phyloP scores from a whole-genome alignment of 2,329 filamentous ascomycete species.

The Cladobotryum mycophilum region DNA sequence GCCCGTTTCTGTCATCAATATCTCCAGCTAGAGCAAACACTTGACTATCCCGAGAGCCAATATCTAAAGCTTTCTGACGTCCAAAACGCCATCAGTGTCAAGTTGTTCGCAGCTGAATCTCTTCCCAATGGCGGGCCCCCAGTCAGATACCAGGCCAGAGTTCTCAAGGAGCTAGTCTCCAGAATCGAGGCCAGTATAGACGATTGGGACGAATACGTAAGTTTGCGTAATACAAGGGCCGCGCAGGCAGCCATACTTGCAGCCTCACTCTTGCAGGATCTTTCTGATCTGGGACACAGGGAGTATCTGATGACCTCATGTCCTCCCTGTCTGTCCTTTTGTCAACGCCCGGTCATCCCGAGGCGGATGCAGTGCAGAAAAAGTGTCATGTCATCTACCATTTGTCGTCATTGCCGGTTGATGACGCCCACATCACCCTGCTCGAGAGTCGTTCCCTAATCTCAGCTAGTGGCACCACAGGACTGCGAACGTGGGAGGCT shows the following conservation, averaged over 20 bases:
- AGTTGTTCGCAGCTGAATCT: slow-evolving; percentile 57
- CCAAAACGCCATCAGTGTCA: slow-evolving; percentile 60
- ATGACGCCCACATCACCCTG: slow-evolving; percentile 45
- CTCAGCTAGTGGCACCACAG: slow-evolving; percentile 66
- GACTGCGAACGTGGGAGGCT: slow-evolving; percentile 76
- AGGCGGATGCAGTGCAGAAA: slow-evolving; percentile 60
- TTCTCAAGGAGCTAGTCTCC: slow-evolving; percentile 66
- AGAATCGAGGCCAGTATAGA: slow-evolving; percentile 68
- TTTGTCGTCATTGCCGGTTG: slow-evolving; percentile 28
- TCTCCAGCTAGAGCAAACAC: slow-evolving; percentile 62
- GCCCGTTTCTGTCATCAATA: slow-evolving; percentile 66
- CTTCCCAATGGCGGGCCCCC: slow-evolving; percentile 53
- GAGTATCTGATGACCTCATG: slow-evolving; percentile 77
- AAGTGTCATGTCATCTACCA: slow-evolving; percentile 71
- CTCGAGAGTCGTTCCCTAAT: slow-evolving; percentile 65
- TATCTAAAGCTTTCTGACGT: slow-evolving; percentile 53
- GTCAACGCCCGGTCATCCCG: slow-evolving; percentile 55
- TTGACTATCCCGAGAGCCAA: slow-evolving; percentile 57
- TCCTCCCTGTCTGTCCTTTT: slow-evolving; percentile 59
- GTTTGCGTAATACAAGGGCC: slow-evolving; percentile 28
- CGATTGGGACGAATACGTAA: slow-evolving; percentile 84
- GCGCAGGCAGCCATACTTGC: background rate
- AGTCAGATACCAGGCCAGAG: slow-evolving; percentile 60
- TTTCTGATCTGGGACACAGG: slow-evolving; percentile 46
- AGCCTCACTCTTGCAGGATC: background rate